A percentile compares a stretch with the other conserved stretches of the same genome.
Evolutionary conservation across 768 basidiomycete species (phyloP).

Genomic region (Hortiboletus campestris): DNA sequence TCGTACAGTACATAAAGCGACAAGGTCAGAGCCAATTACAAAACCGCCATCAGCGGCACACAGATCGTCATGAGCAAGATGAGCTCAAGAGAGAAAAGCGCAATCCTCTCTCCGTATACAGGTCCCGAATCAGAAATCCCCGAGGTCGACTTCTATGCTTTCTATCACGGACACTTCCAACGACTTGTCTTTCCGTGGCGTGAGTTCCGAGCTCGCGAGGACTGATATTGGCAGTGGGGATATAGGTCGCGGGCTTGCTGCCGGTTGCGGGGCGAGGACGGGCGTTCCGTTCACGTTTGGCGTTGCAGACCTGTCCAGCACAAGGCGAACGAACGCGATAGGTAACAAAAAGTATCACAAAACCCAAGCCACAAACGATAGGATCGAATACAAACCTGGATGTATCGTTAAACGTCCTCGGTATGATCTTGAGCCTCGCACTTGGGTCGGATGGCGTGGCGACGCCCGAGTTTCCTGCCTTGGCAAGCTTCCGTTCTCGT

Average conservation of each 20-base stretch:
- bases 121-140: conserved; percentile 56
- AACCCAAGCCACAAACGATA: conserved; percentile 9
- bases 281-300: conserved; percentile 53
- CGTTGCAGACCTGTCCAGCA: conserved; percentile 34
- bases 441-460: conserved; percentile 56
- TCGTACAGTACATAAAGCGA: not conserved
- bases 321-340: conserved; percentile 5
- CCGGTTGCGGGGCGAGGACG: conserved; percentile 30
- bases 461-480: conserved; percentile 36
- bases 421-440: conserved; percentile 64
- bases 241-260: conserved; percentile 30
- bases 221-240: conserved; percentile 35
- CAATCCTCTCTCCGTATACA: not conserved
- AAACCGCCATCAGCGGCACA: not conserved
- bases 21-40: not conserved
- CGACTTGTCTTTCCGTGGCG: conserved; percentile 37
- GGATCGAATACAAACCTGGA: conserved; percentile 53
- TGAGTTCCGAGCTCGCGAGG: conserved; percentile 23
- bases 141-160: conserved; percentile 71
- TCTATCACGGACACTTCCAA: conserved; percentile 62
- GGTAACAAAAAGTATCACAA: conserved; percentile 21
- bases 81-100: not conserved
- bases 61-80: not conserved
- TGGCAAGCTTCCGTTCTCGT: conserved; percentile 59
- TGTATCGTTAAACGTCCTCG: conserved; percentile 52